Evolutionary conservation across 805 yeast genomes (phyloP), one percentile per base, ranked within the genome.

Genomic region (Huiozyma sinensis): DNA sequence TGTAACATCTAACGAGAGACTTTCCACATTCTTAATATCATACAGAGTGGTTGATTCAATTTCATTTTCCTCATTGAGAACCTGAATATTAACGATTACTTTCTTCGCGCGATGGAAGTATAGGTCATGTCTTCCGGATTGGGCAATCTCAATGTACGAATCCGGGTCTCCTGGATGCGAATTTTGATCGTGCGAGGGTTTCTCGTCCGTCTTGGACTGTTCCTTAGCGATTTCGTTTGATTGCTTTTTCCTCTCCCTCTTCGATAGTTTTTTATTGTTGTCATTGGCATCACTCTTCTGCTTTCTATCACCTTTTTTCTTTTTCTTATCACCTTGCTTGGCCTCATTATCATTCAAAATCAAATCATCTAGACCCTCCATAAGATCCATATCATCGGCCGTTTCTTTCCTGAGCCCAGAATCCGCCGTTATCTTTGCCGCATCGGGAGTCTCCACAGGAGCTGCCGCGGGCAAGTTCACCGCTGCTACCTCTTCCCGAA

Each of bases 281-380:
- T 17, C 24, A 17, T 17, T 17, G 24, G 24, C 24, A 17, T 31
- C 33, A 11, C 33, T 8, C 33, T 8, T 11, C n/a, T 31, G 33
- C 33, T 11, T 31, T 5, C 33, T 31, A 8, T 11, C 33, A 31
- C 33, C 33, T 11, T 5, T 8, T 11, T 11, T 34, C 9, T 17
- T 12, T 12, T 12, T 34, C 27, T n/a, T 34, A 34, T 17, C 37
- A 34, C 37, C 12, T 13, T 34, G n/a, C 10, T 29, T 6, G 1
- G 7, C 24, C 4, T 1, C 28, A 11, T 13, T 38, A 8, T 29
- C n/a, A 30, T 17, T 27, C 3, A 47, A 24, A 12, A 47, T 42
- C 28, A 47, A 36, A 11, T 45, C 44, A n/a, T 47, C 48, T n/a
- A 47, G 36, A 6, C 44, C 50, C 4, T 42, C 46, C 2, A 41